phyloP scores from a whole-genome alignment of 2,329 filamentous ascomycete genomes.

The Penicillium hordei region DNA sequence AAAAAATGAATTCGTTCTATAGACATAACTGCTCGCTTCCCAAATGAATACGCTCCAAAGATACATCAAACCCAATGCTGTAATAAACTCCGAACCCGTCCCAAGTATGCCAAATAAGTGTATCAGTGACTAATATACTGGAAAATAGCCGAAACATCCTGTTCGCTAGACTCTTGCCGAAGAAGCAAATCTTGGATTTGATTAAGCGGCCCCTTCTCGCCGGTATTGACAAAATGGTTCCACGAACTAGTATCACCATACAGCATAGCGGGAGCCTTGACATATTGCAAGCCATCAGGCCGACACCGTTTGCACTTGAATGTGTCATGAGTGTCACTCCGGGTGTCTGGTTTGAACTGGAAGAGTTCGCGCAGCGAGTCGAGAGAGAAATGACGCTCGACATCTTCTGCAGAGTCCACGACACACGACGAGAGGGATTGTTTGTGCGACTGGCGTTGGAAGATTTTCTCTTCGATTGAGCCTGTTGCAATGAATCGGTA shows the following conservation, averaged over 20 bases:
- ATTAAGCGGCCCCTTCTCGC: constrained; percentile 64
- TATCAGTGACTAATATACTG: constrained; percentile 91
- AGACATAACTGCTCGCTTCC: constrained; percentile 2
- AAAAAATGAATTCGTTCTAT: neutral
- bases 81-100: neutral
- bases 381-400: constrained; percentile 92
- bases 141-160: constrained; percentile 89
- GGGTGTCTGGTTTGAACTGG: constrained; percentile 81
- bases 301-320: constrained; percentile 98
- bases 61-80: neutral
- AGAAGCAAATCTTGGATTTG: constrained; percentile 88
- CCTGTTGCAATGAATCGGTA: constrained; percentile 99
- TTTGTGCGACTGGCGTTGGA: constrained; percentile 97
- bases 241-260: constrained; percentile 99
- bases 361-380: constrained; percentile 91
- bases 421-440: constrained; percentile 95
- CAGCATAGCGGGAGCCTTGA: constrained; percentile 91
- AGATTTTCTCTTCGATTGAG: constrained; percentile 98
- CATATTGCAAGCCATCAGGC: constrained; percentile 77
- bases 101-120: neutral
- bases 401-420: constrained; percentile 93
- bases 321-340: constrained; percentile 93
- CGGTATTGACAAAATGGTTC: constrained; percentile 92
- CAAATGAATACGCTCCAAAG: neutral
- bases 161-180: constrained; percentile 76